A percentile compares a stretch with the other conserved stretches of the same genome.
phyloP scores from a whole-genome alignment of 306 rosid genomes.

The Cucurbita maxima region DNA sequence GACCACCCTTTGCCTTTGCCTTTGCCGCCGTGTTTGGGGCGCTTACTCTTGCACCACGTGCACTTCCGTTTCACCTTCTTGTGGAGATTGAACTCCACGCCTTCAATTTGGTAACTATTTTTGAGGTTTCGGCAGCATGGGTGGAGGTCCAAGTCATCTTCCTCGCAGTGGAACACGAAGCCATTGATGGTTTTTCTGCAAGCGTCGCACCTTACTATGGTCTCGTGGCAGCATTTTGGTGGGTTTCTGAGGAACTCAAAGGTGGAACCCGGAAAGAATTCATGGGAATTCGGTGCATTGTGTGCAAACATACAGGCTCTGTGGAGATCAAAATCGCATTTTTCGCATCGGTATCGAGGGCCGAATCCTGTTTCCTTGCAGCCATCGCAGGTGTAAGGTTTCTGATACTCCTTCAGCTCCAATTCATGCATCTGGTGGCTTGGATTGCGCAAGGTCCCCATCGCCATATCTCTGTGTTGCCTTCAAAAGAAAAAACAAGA shows the following conservation, averaged over 20 bases:
- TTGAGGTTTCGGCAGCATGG: background rate
- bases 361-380: constrained; percentile 9
- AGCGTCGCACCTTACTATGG: background rate
- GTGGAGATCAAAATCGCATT: constrained; percentile 9
- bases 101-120: background rate
- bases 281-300: background rate
- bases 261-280: background rate
- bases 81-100: background rate
- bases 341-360: constrained; percentile 7
- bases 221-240: background rate
- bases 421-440: background rate
- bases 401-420: background rate
- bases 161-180: background rate
- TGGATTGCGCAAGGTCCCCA: background rate
- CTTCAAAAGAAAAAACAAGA: no score
- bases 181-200: background rate
- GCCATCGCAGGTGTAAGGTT: background rate
- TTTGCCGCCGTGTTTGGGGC: background rate
- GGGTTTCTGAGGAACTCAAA: background rate
- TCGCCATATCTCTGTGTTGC: background rate
- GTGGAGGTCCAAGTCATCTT: background rate
- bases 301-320: background rate
- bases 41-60: background rate
- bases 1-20: constrained; percentile 5
- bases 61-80: background rate